These are phyloP conservation scores for Fonsecaea pedrosoi DNA, from an alignment of 2,329 filamentous ascomycete species.

Conservation along the genomic window DNA sequence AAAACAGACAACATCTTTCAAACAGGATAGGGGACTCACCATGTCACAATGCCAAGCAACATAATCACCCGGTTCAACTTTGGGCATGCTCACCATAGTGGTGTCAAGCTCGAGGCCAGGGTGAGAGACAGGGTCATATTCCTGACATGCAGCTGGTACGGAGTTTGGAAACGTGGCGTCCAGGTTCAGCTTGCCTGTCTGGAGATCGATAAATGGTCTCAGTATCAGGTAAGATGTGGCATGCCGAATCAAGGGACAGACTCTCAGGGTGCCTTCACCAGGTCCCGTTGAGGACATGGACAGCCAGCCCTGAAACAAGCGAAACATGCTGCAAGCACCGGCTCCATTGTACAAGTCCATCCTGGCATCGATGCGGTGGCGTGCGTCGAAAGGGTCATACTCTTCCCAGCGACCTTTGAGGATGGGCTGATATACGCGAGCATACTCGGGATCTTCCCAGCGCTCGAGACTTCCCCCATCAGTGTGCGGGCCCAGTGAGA, in stretches of 20 bases:
- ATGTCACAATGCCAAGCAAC: constrained; percentile 64
- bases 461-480: constrained; percentile 77
- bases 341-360: constrained; percentile 81
- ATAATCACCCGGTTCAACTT: constrained; percentile 74
- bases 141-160: constrained; percentile 70
- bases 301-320: constrained; percentile 91
- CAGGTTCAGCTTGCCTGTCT: constrained; percentile 51
- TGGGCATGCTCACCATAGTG: constrained; percentile 75
- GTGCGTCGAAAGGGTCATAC: constrained; percentile 83
- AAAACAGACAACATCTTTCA: background rate
- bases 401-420: constrained; percentile 78
- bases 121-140: constrained; percentile 68
- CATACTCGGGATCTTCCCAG: constrained; percentile 75
- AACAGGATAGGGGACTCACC: background rate
- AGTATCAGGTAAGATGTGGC: constrained; percentile 82
- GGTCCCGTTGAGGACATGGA: constrained; percentile 76
- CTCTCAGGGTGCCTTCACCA: constrained; percentile 77
- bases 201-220: constrained; percentile 77
- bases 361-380: constrained; percentile 69
- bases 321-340: constrained; percentile 82
- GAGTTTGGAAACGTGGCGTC: constrained; percentile 71
- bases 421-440: constrained; percentile 74
- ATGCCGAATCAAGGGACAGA: constrained; percentile 78
- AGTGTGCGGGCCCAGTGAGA: constrained; percentile 74
- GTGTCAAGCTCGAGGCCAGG: constrained; percentile 71